Percentiles rank a stretch among this genome's conserved stretches.
Evolutionary conservation across 176 grass and related monocot genomes (phyloP).

Genomic region (Bolboschoenus planiculmis): DNA sequence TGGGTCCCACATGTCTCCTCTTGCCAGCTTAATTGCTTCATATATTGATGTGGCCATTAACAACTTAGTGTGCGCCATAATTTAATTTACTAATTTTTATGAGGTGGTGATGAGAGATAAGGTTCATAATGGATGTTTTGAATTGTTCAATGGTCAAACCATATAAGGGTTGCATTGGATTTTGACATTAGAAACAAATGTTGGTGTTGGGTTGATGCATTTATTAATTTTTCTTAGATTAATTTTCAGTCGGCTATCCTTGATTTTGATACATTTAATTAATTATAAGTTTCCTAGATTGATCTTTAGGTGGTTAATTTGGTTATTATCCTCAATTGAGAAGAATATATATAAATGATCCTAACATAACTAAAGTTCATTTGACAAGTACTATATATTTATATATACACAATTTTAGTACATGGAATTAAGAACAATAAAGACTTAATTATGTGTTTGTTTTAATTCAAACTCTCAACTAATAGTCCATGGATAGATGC

Average conservation of each 20-base stretch:
- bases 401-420: too few relatives aligned
- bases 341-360: neutral
- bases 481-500: neutral
- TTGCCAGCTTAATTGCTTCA: neutral
- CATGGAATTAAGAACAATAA: too few relatives aligned
- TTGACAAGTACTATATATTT: too few relatives aligned
- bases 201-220: neutral
- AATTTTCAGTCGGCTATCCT: neutral
- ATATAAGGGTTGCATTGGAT: neutral
- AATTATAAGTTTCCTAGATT: neutral
- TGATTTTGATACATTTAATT: neutral
- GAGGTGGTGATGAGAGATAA: neutral
- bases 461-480: neutral
- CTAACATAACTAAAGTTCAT: too few relatives aligned
- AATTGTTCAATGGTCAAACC: neutral
- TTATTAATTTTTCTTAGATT: neutral
- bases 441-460: neutral
- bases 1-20: neutral
- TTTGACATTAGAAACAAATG: neutral
- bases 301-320: neutral
- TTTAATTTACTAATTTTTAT: too few relatives aligned
- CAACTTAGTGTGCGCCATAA: neutral
- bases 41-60: neutral
- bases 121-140: conserved; percentile 8
- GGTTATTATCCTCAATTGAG: neutral